These are phyloP conservation scores for Coniferiporia weirii DNA, from an alignment of 1,284 basidiomycete genomes.

Conservation along the genomic window DNA sequence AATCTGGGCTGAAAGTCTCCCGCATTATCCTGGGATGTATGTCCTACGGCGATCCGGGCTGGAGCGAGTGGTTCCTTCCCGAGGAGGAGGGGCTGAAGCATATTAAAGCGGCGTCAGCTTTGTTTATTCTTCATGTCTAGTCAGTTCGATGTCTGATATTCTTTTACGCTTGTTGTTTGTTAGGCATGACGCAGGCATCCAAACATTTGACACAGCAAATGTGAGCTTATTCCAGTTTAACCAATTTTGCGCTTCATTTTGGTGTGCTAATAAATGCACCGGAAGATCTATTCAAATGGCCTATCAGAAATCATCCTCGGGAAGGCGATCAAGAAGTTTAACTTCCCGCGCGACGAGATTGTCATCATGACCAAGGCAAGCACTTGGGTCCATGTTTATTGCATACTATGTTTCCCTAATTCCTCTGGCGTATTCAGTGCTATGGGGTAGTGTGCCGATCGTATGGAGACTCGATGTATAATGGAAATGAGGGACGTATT, in stretches of 20 bases:
- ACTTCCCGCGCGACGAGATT: constrained; percentile 69
- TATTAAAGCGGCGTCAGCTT: constrained; percentile 27
- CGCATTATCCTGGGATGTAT: constrained; percentile 45
- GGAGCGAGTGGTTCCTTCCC: constrained; percentile 30
- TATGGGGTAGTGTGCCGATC: constrained; percentile 2
- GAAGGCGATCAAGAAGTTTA: constrained; percentile 68
- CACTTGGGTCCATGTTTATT: background rate
- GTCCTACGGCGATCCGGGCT: constrained; percentile 36
- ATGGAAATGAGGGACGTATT: background rate
- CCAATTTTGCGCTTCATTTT: background rate
- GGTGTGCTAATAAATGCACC: constrained; percentile 1
- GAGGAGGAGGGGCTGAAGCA: constrained; percentile 32
- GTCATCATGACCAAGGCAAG: constrained; percentile 73
- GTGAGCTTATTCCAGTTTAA: constrained; percentile 23
- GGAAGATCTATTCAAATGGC: constrained; percentile 59
- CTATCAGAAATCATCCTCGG: constrained; percentile 72
- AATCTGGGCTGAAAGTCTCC: constrained; percentile 47
- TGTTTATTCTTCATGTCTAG: background rate
- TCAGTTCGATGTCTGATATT: background rate
- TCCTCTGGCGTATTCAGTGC: background rate
- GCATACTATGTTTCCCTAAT: background rate
- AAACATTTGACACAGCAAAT: constrained; percentile 42
- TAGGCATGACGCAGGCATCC: constrained; percentile 33
- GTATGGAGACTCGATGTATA: background rate
- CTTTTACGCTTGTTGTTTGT: background rate